A percentile compares a stretch with the other conserved stretches of the same genome.
Evolutionary conservation across 257 asterid species (phyloP).

Genomic region (Plectranthus barbatus): DNA sequence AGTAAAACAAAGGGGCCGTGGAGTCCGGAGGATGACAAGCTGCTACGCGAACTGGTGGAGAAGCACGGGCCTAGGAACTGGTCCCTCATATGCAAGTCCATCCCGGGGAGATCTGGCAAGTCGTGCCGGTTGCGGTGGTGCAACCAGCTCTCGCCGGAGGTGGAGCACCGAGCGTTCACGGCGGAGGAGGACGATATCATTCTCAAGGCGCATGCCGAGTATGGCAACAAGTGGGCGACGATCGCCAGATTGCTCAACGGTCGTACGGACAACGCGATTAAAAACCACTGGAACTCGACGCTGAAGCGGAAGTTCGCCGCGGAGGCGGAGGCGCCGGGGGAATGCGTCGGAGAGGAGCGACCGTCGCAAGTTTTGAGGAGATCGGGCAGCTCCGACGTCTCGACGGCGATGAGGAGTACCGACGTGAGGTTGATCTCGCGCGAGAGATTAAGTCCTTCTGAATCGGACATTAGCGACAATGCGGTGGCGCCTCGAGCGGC

Average conservation of each 20-base stretch:
- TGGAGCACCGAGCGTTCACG: slow-evolving; percentile 38
- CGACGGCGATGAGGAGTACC: slow-evolving; percentile 16
- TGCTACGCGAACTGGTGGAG: slow-evolving; percentile 29
- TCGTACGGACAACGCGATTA: slow-evolving; percentile 44
- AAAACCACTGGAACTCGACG: too few species aligned
- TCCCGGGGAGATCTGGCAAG: slow-evolving; percentile 47
- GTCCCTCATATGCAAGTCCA: slow-evolving; percentile 35
- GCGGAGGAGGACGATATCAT: slow-evolving; percentile 39
- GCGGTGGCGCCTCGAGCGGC: too few species aligned
- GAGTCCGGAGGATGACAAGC: too few species aligned
- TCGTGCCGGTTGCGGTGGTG: slow-evolving; percentile 51
- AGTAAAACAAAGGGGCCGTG: slow-evolving; percentile 45
- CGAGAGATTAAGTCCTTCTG: too few species aligned
- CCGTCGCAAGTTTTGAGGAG: slow-evolving; percentile 18
- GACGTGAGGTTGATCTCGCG: slow-evolving; percentile 10
- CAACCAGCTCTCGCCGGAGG: too few species aligned
- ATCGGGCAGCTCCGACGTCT: slow-evolving; percentile 26
- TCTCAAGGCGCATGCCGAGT: slow-evolving; percentile 27
- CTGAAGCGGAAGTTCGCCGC: slow-evolving; percentile 22
- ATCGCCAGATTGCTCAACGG: slow-evolving; percentile 31
- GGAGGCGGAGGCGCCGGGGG: background rate
- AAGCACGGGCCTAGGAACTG: slow-evolving; percentile 39
- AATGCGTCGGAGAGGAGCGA: slow-evolving; percentile 21
- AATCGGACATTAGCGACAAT: too few species aligned
- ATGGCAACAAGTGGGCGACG: slow-evolving; percentile 42